phyloP scores from a whole-genome alignment of 768 basidiomycete species.

The Pisolithus sp. region DNA sequence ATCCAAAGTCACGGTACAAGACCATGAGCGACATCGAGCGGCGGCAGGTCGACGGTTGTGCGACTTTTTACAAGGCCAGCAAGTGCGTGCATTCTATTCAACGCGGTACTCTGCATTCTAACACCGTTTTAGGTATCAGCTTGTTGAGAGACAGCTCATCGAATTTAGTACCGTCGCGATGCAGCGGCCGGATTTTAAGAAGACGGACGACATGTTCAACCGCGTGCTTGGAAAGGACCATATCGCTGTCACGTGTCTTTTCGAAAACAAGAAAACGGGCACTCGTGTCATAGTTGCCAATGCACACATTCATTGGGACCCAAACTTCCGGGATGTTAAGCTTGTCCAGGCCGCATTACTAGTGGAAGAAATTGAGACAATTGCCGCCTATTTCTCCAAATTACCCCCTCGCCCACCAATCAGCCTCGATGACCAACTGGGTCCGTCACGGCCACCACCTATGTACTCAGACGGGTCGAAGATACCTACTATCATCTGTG shows the following conservation, averaged over 20 bases:
- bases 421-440: slow-evolving; percentile 19
- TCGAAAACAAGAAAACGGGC: slow-evolving; percentile 85
- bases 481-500: slow-evolving; percentile 87
- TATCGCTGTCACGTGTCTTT: slow-evolving; percentile 78
- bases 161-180: slow-evolving; percentile 93
- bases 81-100: slow-evolving; percentile 50
- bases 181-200: slow-evolving; percentile 90
- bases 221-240: slow-evolving; percentile 93
- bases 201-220: slow-evolving; percentile 99
- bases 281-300: slow-evolving; percentile 87
- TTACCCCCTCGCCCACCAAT: slow-evolving; percentile 62
- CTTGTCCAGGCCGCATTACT: slow-evolving; percentile 92
- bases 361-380: slow-evolving; percentile 89
- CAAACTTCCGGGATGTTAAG: slow-evolving; percentile 90
- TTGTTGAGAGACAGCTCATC: slow-evolving; percentile 89
- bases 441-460: slow-evolving; percentile 47
- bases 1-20: slow-evolving; percentile 88
- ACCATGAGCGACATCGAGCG: slow-evolving; percentile 87
- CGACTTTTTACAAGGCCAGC: slow-evolving; percentile 86
- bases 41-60: slow-evolving; percentile 90
- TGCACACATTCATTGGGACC: slow-evolving; percentile 91
- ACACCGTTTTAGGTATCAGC: slow-evolving; percentile 58
- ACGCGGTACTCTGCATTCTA: neutral
- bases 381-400: slow-evolving; percentile 75
- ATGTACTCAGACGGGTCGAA: slow-evolving; percentile 76